phyloP scores from a whole-genome alignment of 345 rosid genomes.

The Linum lewisii region DNA sequence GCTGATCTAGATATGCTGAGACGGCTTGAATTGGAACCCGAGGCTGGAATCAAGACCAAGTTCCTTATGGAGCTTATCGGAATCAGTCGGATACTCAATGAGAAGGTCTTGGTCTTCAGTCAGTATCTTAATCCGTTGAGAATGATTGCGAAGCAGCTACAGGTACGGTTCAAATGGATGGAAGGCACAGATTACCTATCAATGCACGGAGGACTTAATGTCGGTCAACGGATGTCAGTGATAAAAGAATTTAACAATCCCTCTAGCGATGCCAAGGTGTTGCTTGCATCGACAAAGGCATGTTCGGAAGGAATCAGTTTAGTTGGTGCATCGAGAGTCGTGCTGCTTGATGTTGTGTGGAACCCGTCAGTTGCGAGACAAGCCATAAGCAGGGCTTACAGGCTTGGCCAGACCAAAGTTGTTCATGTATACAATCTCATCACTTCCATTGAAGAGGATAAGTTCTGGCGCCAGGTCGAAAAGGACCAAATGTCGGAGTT shows the following conservation, averaged over 20 bases:
- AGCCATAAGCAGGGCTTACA: constrained; percentile 71
- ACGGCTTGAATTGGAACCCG: constrained; percentile 19
- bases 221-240: constrained; percentile 32
- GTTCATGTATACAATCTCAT: constrained; percentile 66
- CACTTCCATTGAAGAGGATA: constrained; percentile 35
- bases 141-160: constrained; percentile 37
- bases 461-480: constrained; percentile 35
- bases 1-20: constrained; percentile 18
- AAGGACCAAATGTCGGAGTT: constrained; percentile 45
- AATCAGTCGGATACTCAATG: constrained; percentile 31
- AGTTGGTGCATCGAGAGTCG: constrained; percentile 77
- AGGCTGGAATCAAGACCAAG: constrained; percentile 49
- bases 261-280: constrained; percentile 38
- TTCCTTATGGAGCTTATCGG: constrained; percentile 45
- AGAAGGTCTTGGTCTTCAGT: constrained; percentile 67
- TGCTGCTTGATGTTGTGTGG: constrained; percentile 74
- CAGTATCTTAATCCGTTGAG: constrained; percentile 43
- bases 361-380: constrained; percentile 80
- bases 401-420: constrained; percentile 56
- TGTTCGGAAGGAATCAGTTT: constrained; percentile 74
- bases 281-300: constrained; percentile 68
- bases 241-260: constrained; percentile 52
- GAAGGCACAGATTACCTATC: constrained; percentile 34
- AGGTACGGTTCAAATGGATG: constrained; percentile 31
- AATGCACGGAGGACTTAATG: constrained; percentile 37